phyloP scores from a whole-genome alignment of 345 rosid species.

The Eucalyptus regnans region DNA sequence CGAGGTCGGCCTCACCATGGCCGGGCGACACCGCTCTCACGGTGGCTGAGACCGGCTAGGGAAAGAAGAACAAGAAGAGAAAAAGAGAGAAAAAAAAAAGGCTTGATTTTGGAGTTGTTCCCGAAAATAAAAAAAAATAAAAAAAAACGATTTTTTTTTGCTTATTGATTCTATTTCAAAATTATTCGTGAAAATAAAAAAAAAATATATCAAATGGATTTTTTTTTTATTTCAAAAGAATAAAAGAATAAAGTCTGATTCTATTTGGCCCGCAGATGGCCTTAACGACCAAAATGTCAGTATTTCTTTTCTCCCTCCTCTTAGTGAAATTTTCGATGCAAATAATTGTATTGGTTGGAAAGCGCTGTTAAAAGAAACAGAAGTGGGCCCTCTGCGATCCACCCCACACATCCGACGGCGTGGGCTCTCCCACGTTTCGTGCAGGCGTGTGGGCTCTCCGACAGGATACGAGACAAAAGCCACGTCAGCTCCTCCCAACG shows the following conservation, averaged over 20 bases:
- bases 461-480: neutral
- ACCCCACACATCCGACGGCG: neutral
- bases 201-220: no score
- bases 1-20: no score
- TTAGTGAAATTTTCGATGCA: neutral
- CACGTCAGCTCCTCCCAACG: neutral
- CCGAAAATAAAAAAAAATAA: no score
- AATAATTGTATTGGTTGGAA: neutral
- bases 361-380: neutral
- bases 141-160: no score
- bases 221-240: no score
- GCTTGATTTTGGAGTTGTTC: no score
- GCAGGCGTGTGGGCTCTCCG: neutral
- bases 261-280: no score
- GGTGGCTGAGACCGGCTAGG: rapidly evolving
- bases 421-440: neutral
- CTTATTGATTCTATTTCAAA: no score
- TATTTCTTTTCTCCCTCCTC: neutral
- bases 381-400: neutral
- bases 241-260: no score
- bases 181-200: rapidly evolving
- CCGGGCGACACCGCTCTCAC: rapidly evolving
- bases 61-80: no score
- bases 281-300: no score
- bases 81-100: rapidly evolving